Base-by-base conservation (phyloP, 2,329 filamentous ascomycete species). In the Talaromyces sp. region DNA sequence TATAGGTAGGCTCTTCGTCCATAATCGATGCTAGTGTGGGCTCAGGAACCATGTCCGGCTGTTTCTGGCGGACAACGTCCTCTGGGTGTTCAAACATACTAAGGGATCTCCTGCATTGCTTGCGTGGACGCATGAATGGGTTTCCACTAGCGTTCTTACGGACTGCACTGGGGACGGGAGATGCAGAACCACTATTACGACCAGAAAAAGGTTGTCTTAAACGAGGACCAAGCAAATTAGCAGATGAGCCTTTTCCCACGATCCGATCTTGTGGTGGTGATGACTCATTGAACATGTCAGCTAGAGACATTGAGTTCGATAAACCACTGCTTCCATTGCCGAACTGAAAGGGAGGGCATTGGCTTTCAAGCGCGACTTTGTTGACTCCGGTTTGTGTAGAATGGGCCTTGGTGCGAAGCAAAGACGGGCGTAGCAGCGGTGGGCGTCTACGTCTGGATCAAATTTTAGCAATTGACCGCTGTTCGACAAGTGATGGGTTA, bases 51-150 rank as follows among this genome's bases (percentile, higher is more conserved):
- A 76, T 69, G 59, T 83, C 82, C 46, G 85, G 83, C 63, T 87
- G 79, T 72, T 91, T 91, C 57, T 86, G 80, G 75, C 90, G 91
- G 78, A 96, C 89, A 57, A 97, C 81, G 70, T 97, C 94, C 64
- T 84, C 89, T 3, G 92, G 89, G 71, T 89, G 86, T 77, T 97
- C 93, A 75, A 96, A 99, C 94, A 99, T 99, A 81, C 94, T 97
- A 69, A 97, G 78, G 22, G 93, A 96, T 64, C 94, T 86, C 61
- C 94, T 87, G 69, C 93, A 93, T 72, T 94, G 89, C 70, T 96
- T 96, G 64, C 92, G 84, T 45, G 89, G 89, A 61, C 91, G 85
- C 66, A 85, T 78, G 64, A 89, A 84, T 58, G 83, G 88, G 72
- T 86, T 91, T 36, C 58, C 58, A 31, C 50, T 52, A 51, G 83